Conservation (phyloP, 768 basidiomycete genomes). For the Nidularia pulvinata region DNA sequence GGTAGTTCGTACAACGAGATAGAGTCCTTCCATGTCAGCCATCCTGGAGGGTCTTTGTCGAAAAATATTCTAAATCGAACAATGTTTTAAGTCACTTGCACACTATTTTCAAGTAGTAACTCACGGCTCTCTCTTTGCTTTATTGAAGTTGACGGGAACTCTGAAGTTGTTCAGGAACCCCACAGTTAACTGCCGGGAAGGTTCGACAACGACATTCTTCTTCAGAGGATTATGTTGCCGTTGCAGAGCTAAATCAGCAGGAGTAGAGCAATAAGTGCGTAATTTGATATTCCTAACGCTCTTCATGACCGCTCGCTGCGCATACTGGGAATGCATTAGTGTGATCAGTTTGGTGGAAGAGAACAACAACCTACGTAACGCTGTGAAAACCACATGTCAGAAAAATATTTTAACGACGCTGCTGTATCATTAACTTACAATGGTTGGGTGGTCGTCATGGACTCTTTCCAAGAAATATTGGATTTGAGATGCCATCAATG, state of each 20-base stretch:
- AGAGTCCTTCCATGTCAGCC: conserved; percentile 61
- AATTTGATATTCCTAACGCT: conserved; percentile 77
- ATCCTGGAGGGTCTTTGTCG: conserved; percentile 63
- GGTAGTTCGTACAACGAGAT: conserved; percentile 48
- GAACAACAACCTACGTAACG: conserved; percentile 48
- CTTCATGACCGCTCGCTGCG: conserved; percentile 78
- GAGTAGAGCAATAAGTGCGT: conserved; percentile 61
- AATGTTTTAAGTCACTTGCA: no score
- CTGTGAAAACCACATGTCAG: conserved; percentile 22
- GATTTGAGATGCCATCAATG: conserved; percentile 46
- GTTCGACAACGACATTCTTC: conserved; percentile 43
- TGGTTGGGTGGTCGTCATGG: conserved; percentile 62
- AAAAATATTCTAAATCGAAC: conserved; percentile 38
- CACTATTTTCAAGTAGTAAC: conserved; percentile 15
- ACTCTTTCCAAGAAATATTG: conserved; percentile 60
- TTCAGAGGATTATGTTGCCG: conserved; percentile 70
- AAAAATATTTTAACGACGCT: background rate
- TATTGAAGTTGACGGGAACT: conserved; percentile 37
- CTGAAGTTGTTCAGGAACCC: conserved; percentile 58
- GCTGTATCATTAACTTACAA: conserved; percentile 42
- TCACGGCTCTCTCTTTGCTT: conserved; percentile 40
- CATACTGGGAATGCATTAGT: conserved; percentile 41
- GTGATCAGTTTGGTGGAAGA: conserved; percentile 1
- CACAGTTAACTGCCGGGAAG: conserved; percentile 50
- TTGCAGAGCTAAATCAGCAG: conserved; percentile 60